Evolutionary conservation across 1,139 yeast species (phyloP).

Genomic region (Blastobotrys aristatus): DNA sequence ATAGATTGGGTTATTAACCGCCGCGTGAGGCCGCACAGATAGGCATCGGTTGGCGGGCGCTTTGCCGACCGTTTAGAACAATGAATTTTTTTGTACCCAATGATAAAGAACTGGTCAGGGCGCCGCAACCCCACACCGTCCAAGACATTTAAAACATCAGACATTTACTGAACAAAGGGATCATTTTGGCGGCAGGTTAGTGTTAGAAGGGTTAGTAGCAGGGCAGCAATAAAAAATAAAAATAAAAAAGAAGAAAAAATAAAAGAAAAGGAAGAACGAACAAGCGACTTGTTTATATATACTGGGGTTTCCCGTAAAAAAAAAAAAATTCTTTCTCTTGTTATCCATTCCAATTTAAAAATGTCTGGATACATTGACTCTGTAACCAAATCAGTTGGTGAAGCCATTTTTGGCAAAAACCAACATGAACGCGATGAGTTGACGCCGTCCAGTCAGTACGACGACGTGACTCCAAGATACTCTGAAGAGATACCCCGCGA

Average conservation of each 20-base stretch:
- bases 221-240: neutral
- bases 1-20: too few species aligned
- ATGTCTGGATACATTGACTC: conserved; percentile 18
- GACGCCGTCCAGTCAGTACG: neutral
- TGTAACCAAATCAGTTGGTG: conserved; percentile 16
- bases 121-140: too few species aligned
- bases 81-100: too few species aligned
- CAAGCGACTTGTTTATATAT: neutral
- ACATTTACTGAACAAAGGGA: too few species aligned
- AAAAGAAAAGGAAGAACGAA: too few species aligned
- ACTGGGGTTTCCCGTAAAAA: neutral
- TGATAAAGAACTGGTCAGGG: too few species aligned
- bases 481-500: conserved; percentile 1
- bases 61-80: too few species aligned
- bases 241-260: neutral
- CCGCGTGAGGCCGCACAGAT: too few species aligned
- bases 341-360: neutral
- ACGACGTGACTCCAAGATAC: conserved; percentile 6
- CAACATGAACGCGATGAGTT: conserved; percentile 1
- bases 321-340: neutral
- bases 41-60: too few species aligned
- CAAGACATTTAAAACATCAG: too few species aligned
- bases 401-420: conserved; percentile 13
- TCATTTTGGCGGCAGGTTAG: too few species aligned
- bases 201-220: too few species aligned